Base-by-base conservation (phyloP, 441 rosid species). In the Aleurites moluccanus region DNA sequence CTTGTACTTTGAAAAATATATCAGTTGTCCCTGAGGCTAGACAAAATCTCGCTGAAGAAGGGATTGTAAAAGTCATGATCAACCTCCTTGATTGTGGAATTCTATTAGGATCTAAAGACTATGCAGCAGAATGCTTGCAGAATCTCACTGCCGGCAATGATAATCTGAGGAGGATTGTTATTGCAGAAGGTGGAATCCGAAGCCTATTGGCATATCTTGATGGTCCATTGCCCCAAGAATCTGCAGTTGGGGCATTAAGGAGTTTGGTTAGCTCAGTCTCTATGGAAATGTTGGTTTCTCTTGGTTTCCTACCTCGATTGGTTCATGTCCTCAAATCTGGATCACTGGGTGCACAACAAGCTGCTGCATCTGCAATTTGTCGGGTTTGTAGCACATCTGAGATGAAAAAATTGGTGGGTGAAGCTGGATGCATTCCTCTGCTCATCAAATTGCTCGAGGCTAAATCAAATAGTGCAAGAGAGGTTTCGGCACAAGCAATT, bases 41-140 rank as follows among this genome's bases (percentile, higher is more conserved):
- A 47, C 97, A 89, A 64, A 80, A 45, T 64, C 86, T 95, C 4
- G 94, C 95, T 0, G 98, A 95, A 64, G 94, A 91, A 88, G 99
- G 97, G 38, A 86, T 90, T 20, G 80, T 95, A 25, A 86, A 70
- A 79, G 90, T 88, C 20, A 95, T 90, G 97, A 83, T 91, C 77
- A 72, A 85, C 74, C 89, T 92, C 49, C 90, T 95, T 10, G 90
- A 84, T 74, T 82, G 90, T 64, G 99, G 99, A 71, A 87, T 95
- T 72, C 69, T 91, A 66, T 66, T 89, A 28, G 94, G 97, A 69
- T 83, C 97, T 27, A 92, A 88, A 83, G 99, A 95, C 63, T 89
- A 91, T 64, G 98, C 99, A 2, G 91, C 99, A 0, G 98, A 95
- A 78, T 92, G 97, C 86, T 83, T 95, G 85, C 98, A 92, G 85